Base-by-base conservation (phyloP, 2,329 filamentous ascomycete species). In the Furcasterigmium sp. region DNA sequence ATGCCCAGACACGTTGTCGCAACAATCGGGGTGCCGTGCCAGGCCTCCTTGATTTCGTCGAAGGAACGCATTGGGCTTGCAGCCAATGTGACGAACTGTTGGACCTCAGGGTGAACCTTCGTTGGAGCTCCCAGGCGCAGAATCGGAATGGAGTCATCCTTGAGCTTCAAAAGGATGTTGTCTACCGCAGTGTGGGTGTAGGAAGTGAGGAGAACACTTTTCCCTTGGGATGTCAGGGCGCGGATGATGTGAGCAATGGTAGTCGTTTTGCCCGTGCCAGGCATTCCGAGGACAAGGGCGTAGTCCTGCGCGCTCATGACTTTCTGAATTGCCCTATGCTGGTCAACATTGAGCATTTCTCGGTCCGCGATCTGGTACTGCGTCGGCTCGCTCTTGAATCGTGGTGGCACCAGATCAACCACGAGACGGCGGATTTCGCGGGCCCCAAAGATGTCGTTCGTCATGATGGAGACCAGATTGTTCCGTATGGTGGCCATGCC, bases 141-240 rank as follows among this genome's bases (percentile, higher is more conserved):
- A 40, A 95, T 84, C 3, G 82, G 80, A 34, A 90, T 86, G 8
- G 80, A 79, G 51, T 91, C 86, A 18, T 85, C 70, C 41, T 85
- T 85, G 43, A 98, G 82, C 65, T 98, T 98, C 47, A 98, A 72
- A 7, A 98, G 69, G 54, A 98, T 98, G 52, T 98, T 98, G 76
- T 98, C 93, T 3, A 98, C 93, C 3, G 93, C 93, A 1, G 91
- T 95, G 59, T 98, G 93, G 0, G 93, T 98, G 61, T 97, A 97
- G 0, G 91, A 96, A 1, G 93, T 94, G 32, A 98, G 70, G 7
- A 98, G 71, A 13, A 98, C 90, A 44, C 87, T 95, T 67, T 97
- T 97, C 10, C 89, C 86, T 61, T 95, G 87, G 0, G 85, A 82
- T 5, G 93, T 85, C 23, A 98, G 73, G 1, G 91, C 88, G 36